phyloP scores from a whole-genome alignment of 2,329 filamentous ascomycete species.

The Ophiostoma perfectum region DNA sequence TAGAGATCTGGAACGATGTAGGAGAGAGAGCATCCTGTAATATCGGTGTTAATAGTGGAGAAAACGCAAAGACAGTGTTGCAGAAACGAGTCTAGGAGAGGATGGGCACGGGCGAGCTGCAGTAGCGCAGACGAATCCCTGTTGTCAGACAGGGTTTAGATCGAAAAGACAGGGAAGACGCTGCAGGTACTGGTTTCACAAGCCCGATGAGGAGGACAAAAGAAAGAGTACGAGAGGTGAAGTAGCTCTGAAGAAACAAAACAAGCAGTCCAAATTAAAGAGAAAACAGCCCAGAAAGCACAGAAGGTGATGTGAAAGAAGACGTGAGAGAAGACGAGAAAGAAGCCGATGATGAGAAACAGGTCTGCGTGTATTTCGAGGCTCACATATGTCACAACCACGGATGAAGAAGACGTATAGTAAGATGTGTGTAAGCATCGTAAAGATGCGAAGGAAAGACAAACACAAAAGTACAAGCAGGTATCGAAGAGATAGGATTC shows the following conservation, averaged over 20 bases:
- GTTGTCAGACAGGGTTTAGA: background rate
- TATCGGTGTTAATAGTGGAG: slow-evolving; percentile 13
- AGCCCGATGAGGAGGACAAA: background rate
- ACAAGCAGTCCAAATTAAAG: background rate
- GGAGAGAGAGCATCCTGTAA: slow-evolving; percentile 10
- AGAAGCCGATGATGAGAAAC: background rate
- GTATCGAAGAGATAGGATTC: too few species aligned
- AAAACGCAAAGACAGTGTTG: background rate
- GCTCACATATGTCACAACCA: background rate
- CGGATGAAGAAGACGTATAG: background rate
- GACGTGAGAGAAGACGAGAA: background rate
- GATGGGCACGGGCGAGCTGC: background rate
- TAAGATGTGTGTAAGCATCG: background rate
- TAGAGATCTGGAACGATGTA: slow-evolving; percentile 7
- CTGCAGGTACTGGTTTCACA: slow-evolving; percentile 11
- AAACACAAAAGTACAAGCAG: background rate
- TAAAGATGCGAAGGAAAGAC: background rate
- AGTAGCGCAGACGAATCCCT: slow-evolving; percentile 9
- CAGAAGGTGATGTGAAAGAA: background rate
- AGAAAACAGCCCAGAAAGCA: background rate
- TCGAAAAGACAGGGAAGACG: slow-evolving; percentile 10
- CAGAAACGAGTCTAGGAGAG: slow-evolving; percentile 4
- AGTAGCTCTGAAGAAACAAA: background rate
- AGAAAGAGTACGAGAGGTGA: background rate
- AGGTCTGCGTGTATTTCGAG: background rate